Percentiles rank a stretch among this genome's conserved stretches.
Conservation (phyloP, 495 filamentous ascomycete genomes). For the Elasticomyces elasticus region DNA sequence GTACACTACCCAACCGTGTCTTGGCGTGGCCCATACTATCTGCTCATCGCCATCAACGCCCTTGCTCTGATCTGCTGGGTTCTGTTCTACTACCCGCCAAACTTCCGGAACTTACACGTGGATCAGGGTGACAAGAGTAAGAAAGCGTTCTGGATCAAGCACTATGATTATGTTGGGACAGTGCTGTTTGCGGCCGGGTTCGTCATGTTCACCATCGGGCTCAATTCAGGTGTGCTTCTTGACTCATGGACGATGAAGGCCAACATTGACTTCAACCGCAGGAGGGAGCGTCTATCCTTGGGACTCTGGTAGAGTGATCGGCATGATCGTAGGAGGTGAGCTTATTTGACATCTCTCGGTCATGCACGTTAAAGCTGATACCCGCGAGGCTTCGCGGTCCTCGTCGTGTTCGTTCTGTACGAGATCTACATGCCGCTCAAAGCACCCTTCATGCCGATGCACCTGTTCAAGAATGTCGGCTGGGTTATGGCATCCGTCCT, state of each 20-base stretch:
- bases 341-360: too few relatives aligned
- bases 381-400: slow-evolving; percentile 24
- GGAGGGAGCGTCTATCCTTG: slow-evolving; percentile 36
- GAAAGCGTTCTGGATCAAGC: slow-evolving; percentile 23
- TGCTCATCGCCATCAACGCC: slow-evolving; percentile 27
- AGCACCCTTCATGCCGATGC: slow-evolving; percentile 21
- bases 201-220: slow-evolving; percentile 30
- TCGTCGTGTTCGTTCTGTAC: slow-evolving; percentile 34
- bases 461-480: slow-evolving; percentile 15
- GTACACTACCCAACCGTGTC: not conserved
- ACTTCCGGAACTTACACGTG: slow-evolving; percentile 26
- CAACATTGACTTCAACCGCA: slow-evolving; percentile 13
- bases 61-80: slow-evolving; percentile 22
- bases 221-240: slow-evolving; percentile 27
- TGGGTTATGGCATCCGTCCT: slow-evolving; percentile 18
- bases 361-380: too few relatives aligned
- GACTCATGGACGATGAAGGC: not conserved
- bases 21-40: slow-evolving; percentile 22
- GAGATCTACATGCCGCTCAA: slow-evolving; percentile 25
- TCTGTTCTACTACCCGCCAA: slow-evolving; percentile 31
- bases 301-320: slow-evolving; percentile 34
- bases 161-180: slow-evolving; percentile 32
- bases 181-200: slow-evolving; percentile 26
- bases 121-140: slow-evolving; percentile 10
- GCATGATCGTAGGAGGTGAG: slow-evolving; percentile 36